Evolutionary conservation across 306 rosid species (phyloP), one percentile per base, ranked within the genome.

Genomic region (Trifolium pratense): DNA sequence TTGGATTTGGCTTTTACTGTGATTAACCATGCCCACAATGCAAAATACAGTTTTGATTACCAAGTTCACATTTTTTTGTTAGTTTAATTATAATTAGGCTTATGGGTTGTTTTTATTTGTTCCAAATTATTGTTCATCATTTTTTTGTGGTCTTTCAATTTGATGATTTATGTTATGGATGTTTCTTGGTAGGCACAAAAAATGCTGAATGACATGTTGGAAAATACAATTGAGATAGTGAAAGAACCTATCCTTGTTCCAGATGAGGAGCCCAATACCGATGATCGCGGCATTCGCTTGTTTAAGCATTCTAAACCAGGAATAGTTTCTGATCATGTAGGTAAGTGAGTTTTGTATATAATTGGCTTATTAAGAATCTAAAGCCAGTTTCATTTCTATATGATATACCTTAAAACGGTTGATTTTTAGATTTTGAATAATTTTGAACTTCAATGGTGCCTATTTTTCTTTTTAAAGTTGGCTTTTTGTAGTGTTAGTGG

Each of bases 221-320:
- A 88, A 70, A 87, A 82, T 31, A 70, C 86, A 7, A 63, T 94
- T 70, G 95, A 81, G 84, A 80, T 91, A 59, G 97, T 89, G 70
- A 84, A 75, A 37, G 80, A 78, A 62, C 79, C 91, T 71, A 42
- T 36, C 46, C 26, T 34, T 58, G 67, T 61, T 75, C 75, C 71
- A 12, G 70, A 82, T 73, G 83, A 77, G 65, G 88, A 86, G 75
- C 81, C 88, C 55, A 16, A 68, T 2, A 70, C 9, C 78, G 36
- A 81, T 21, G 97, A 85, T 57, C 80, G 78, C 25, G 87, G 90
- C 56, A 68, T 94, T 68, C 94, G 92, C 36, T 86, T 94, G 88
- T 94, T 94, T 74, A 94, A 87, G 42, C 83, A 87, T 83, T 84
- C 97, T 73, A 87, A 81, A 17, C 89, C 87, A 12, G 97, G 97